These are phyloP conservation scores for Arachnomyces sp. DNA, from an alignment of 2,329 filamentous ascomycete species.

Conservation along the genomic window DNA sequence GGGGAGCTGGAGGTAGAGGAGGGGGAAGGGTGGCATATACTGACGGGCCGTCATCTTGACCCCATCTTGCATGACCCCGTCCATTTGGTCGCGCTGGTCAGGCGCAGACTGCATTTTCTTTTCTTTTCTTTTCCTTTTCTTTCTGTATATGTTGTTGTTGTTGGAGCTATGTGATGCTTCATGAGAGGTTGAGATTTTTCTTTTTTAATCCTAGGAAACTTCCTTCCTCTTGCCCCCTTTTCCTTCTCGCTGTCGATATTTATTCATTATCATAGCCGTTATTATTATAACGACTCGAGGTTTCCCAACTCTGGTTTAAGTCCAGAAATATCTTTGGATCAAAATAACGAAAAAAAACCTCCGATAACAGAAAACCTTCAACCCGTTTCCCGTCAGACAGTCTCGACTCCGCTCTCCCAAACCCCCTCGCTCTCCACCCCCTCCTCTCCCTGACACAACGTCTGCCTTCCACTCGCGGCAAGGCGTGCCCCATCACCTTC, in stretches of 20 bases:
- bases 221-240: neutral
- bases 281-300: too few relatives aligned
- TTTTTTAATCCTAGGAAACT: neutral
- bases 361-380: too few relatives aligned
- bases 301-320: too few relatives aligned
- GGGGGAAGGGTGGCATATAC: slow-evolving; percentile 23
- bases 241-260: too few relatives aligned
- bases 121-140: slow-evolving; percentile 17
- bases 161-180: slow-evolving; percentile 9
- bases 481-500: slow-evolving; percentile 4
- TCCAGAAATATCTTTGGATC: too few relatives aligned
- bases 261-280: too few relatives aligned
- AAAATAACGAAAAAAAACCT: too few relatives aligned
- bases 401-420: slow-evolving; percentile 4
- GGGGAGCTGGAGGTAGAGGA: slow-evolving; percentile 14
- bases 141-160: slow-evolving; percentile 10
- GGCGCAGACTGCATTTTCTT: slow-evolving; percentile 17
- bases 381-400: slow-evolving; percentile 8
- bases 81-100: slow-evolving; percentile 29
- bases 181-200: slow-evolving; percentile 3
- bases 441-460: neutral
- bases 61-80: slow-evolving; percentile 31
- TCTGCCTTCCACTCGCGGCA: slow-evolving; percentile 1
- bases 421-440: neutral
- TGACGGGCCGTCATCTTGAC: slow-evolving; percentile 26